These are phyloP conservation scores for Fusarium equiseti DNA, from an alignment of 2,329 filamentous ascomycete genomes.

Conservation along the genomic window DNA sequence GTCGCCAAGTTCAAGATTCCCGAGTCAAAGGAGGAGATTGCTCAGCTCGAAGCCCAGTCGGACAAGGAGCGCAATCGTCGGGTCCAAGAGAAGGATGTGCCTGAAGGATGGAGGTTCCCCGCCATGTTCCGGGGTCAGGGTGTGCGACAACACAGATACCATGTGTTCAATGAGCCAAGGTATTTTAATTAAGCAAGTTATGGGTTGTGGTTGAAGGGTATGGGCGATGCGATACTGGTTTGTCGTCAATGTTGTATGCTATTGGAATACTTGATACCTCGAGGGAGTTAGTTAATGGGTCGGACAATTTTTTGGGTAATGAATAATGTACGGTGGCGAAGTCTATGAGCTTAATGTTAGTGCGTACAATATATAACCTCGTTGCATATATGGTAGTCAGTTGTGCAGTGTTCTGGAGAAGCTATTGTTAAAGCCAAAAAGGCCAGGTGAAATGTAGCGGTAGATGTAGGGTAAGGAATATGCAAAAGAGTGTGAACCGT, in stretches of 20 bases:
- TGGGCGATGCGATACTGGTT: slow-evolving; percentile 18
- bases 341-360: slow-evolving; percentile 29
- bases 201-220: neutral
- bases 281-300: slow-evolving; percentile 32
- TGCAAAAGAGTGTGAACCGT: neutral
- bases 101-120: slow-evolving; percentile 85
- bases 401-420: neutral
- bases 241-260: slow-evolving; percentile 4
- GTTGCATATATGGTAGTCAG: neutral
- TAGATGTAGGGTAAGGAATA: slow-evolving; percentile 9
- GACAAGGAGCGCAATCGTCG: slow-evolving; percentile 68
- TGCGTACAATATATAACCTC: slow-evolving; percentile 28
- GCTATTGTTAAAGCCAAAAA: neutral
- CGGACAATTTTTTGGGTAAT: slow-evolving; percentile 21
- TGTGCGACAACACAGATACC: slow-evolving; percentile 89
- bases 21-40: slow-evolving; percentile 67
- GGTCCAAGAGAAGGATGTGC: slow-evolving; percentile 79
- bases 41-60: slow-evolving; percentile 55
- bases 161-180: slow-evolving; percentile 93
- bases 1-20: slow-evolving; percentile 95
- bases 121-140: slow-evolving; percentile 85
- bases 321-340: slow-evolving; percentile 37
- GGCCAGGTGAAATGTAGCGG: neutral
- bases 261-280: slow-evolving; percentile 2
- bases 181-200: slow-evolving; percentile 65